Percentiles rank a stretch among this genome's conserved stretches.
Conservation (phyloP, 2,329 filamentous ascomycete genomes). For the Pseudogymnoascus sp. region DNA sequence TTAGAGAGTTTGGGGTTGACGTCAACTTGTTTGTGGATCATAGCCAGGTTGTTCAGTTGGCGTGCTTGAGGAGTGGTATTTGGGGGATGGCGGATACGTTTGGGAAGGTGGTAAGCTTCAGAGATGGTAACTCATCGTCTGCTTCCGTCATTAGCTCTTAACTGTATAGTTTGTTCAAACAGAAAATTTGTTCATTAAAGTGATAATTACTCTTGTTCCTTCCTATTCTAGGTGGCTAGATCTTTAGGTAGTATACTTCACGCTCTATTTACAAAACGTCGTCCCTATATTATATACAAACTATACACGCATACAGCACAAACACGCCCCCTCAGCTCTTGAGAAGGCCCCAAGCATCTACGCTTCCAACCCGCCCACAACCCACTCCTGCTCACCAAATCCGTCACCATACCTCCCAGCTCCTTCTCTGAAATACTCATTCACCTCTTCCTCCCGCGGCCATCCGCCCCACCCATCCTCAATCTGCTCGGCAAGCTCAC, state of each 20-base stretch:
- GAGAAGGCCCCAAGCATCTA: neutral
- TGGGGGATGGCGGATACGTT: slow-evolving; percentile 50
- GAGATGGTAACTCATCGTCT: neutral
- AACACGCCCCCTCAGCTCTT: neutral
- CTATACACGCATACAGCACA: neutral
- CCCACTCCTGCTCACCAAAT: neutral
- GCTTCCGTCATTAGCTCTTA: too few species aligned
- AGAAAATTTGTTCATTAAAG: too few species aligned
- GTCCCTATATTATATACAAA: neutral
- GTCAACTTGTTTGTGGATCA: slow-evolving; percentile 51
- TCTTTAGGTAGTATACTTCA: too few species aligned
- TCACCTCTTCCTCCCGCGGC: slow-evolving; percentile 20
- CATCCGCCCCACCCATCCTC: slow-evolving; percentile 23
- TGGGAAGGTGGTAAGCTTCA: slow-evolving; percentile 40
- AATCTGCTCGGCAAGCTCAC: slow-evolving; percentile 19
- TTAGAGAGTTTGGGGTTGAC: slow-evolving; percentile 47
- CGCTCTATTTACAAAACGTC: neutral
- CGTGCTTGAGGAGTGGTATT: slow-evolving; percentile 42
- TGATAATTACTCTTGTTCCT: too few species aligned
- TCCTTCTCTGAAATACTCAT: slow-evolving; percentile 10
- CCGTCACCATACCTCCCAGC: neutral
- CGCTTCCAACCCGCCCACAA: neutral
- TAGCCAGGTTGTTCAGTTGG: slow-evolving; percentile 49
- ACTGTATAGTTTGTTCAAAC: too few species aligned
- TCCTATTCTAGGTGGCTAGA: too few species aligned